Evolutionary conservation across 2,329 filamentous ascomycete genomes (phyloP).

Genomic region (Rhexocercosporidium sp.): DNA sequence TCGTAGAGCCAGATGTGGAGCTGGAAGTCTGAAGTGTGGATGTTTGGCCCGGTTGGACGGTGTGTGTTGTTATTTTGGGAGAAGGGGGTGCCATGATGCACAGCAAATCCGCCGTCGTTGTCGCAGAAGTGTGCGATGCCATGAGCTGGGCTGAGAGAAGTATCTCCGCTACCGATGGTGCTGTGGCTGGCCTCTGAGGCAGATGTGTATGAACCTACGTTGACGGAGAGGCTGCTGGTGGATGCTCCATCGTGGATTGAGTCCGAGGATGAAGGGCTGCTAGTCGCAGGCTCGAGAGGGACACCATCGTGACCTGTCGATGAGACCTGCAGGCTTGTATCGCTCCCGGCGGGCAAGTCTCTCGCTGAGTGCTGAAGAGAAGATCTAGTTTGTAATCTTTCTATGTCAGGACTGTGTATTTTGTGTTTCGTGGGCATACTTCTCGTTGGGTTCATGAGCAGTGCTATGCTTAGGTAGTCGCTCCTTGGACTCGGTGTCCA

Average conservation of each 20-base stretch:
- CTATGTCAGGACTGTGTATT: no score
- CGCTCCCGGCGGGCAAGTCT: no score
- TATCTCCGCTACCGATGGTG: neutral
- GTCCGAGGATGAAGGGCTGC: neutral
- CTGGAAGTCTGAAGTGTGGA: conserved; percentile 1
- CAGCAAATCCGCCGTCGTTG: neutral
- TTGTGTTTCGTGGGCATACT: no score
- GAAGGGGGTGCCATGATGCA: neutral
- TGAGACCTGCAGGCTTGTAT: neutral
- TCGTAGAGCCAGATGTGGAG: conserved; percentile 12
- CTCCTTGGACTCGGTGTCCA: no score
- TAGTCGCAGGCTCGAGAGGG: neutral
- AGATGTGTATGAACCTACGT: neutral
- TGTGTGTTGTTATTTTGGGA: neutral
- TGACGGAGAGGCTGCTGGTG: neutral
- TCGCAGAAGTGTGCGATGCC: no score
- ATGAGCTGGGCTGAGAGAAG: neutral
- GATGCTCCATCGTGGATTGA: neutral
- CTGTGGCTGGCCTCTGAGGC: neutral
- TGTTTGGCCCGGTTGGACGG: neutral
- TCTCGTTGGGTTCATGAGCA: no score
- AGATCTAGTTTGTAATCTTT: no score
- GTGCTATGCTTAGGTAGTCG: no score
- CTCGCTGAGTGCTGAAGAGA: no score
- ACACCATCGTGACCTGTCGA: neutral